Percentiles rank a stretch among this genome's conserved stretches.
Evolutionary conservation across 2,329 filamentous ascomycete species (phyloP).

Genomic region (Trematosphaeria pertusa): DNA sequence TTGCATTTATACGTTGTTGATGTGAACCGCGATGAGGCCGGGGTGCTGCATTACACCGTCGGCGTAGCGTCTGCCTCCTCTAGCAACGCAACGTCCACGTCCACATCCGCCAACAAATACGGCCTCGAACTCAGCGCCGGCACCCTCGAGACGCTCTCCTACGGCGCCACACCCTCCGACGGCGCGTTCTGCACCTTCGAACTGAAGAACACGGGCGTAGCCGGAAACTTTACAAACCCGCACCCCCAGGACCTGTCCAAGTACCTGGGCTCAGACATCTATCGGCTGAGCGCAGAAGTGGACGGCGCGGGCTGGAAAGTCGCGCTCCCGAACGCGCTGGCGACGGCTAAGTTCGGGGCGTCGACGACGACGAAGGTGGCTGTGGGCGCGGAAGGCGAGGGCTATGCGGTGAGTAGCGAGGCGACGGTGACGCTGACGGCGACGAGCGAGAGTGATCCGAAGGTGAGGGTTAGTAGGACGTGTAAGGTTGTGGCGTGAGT

Average conservation of each 20-base stretch:
- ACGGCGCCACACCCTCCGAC: slow-evolving; percentile 26
- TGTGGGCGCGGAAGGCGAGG: slow-evolving; percentile 38
- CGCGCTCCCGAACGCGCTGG: slow-evolving; percentile 49
- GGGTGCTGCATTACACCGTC: slow-evolving; percentile 58
- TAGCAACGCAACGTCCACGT: slow-evolving; percentile 35
- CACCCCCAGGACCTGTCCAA: slow-evolving; percentile 48
- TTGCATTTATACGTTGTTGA: slow-evolving; percentile 61
- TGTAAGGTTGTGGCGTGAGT: slow-evolving; percentile 12
- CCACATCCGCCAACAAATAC: slow-evolving; percentile 26
- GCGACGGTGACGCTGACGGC: slow-evolving; percentile 17
- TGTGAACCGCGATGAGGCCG: slow-evolving; percentile 49
- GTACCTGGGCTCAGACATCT: slow-evolving; percentile 56
- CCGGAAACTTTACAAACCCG: slow-evolving; percentile 14
- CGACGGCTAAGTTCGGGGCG: slow-evolving; percentile 52
- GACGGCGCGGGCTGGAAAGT: slow-evolving; percentile 57
- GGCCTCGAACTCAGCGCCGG: slow-evolving; percentile 51
- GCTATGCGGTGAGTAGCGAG: slow-evolving; percentile 34
- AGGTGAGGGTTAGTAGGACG: slow-evolving; percentile 7
- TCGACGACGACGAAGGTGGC: slow-evolving; percentile 52
- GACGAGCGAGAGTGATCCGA: slow-evolving; percentile 15
- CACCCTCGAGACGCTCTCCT: slow-evolving; percentile 29
- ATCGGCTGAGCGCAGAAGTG: slow-evolving; percentile 54
- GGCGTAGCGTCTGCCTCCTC: slow-evolving; percentile 53
- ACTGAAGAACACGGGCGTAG: slow-evolving; percentile 55
- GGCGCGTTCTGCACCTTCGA: slow-evolving; percentile 57